Conservation (phyloP, 768 basidiomycete genomes). For the Mycena galericulata region DNA sequence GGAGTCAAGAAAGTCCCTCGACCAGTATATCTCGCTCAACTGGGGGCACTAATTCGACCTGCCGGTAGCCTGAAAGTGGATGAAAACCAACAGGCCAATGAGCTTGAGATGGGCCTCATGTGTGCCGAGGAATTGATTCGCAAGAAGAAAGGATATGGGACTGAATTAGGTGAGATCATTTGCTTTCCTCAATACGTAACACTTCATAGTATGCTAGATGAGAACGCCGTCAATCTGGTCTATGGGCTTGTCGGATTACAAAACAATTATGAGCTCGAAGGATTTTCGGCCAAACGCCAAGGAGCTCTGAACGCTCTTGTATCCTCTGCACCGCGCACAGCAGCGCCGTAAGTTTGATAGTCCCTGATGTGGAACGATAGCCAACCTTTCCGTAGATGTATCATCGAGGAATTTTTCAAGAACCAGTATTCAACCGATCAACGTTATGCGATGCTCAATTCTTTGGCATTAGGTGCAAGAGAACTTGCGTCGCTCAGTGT, state of each 20-base stretch:
- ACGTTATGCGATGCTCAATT: constrained; percentile 86
- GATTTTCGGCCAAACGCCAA: constrained; percentile 83
- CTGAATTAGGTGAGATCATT: constrained; percentile 80
- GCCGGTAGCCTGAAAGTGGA: constrained; percentile 62
- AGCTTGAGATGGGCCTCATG: constrained; percentile 82
- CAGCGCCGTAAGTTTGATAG: constrained; percentile 77
- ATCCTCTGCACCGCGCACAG: constrained; percentile 78
- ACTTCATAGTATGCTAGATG: constrained; percentile 62
- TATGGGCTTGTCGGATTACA: constrained; percentile 80
- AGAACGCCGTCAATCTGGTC: constrained; percentile 88
- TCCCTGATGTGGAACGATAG: background rate
- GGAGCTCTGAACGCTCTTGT: constrained; percentile 84
- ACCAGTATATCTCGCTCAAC: constrained; percentile 92
- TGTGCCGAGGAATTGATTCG: constrained; percentile 87
- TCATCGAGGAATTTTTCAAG: constrained; percentile 95
- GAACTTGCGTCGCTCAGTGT: constrained; percentile 73
- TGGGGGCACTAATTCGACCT: constrained; percentile 80
- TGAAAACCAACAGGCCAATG: constrained; percentile 75
- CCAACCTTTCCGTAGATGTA: constrained; percentile 58
- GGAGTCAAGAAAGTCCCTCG: constrained; percentile 76
- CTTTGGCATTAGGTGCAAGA: constrained; percentile 86
- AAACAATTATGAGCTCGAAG: constrained; percentile 86
- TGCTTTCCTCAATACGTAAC: background rate
- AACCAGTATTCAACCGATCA: constrained; percentile 92
- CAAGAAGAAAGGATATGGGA: constrained; percentile 86